These are phyloP conservation scores for Celoporthe dispersa DNA, from an alignment of 2,329 filamentous ascomycete species.

Conservation along the genomic window DNA sequence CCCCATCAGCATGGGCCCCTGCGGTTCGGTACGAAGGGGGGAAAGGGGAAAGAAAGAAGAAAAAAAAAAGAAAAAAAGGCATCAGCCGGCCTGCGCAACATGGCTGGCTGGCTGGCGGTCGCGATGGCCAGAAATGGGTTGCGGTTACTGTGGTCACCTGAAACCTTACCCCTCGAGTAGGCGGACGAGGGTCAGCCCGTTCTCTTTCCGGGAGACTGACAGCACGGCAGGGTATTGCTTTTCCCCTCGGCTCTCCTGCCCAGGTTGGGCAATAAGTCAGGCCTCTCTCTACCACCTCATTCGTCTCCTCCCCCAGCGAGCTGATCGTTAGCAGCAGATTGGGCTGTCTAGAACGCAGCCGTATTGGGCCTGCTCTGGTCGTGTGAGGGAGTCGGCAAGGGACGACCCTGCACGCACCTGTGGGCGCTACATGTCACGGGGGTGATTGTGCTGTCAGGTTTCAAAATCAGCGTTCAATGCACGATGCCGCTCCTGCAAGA, in stretches of 20 bases:
- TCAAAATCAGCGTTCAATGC: slow-evolving; percentile 23
- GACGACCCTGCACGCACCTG: slow-evolving; percentile 16
- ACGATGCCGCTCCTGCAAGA: slow-evolving; percentile 29
- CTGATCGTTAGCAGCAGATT: slow-evolving; percentile 22
- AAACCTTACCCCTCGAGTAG: slow-evolving; percentile 1
- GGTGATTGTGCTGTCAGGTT: slow-evolving; percentile 23
- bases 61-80: too few relatives aligned
- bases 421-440: slow-evolving; percentile 12
- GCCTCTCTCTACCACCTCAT: slow-evolving; percentile 15
- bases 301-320: slow-evolving; percentile 7
- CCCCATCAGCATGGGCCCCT: slow-evolving; percentile 32
- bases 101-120: background rate
- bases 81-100: slow-evolving; percentile 19
- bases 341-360: slow-evolving; percentile 17
- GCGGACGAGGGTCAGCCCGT: background rate
- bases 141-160: slow-evolving; percentile 9
- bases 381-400: slow-evolving; percentile 18
- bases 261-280: slow-evolving; percentile 16
- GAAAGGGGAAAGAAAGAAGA: too few relatives aligned
- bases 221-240: slow-evolving; percentile 13
- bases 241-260: slow-evolving; percentile 11
- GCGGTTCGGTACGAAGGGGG: slow-evolving; percentile 32
- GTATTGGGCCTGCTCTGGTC: slow-evolving; percentile 13
- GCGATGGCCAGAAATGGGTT: background rate
- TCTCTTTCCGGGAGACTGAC: slow-evolving; percentile 15